A percentile compares a stretch with the other conserved stretches of the same genome.
These are phyloP conservation scores for Solanum appendiculatum DNA, from an alignment of 257 asterid species.

Conservation along the genomic window DNA sequence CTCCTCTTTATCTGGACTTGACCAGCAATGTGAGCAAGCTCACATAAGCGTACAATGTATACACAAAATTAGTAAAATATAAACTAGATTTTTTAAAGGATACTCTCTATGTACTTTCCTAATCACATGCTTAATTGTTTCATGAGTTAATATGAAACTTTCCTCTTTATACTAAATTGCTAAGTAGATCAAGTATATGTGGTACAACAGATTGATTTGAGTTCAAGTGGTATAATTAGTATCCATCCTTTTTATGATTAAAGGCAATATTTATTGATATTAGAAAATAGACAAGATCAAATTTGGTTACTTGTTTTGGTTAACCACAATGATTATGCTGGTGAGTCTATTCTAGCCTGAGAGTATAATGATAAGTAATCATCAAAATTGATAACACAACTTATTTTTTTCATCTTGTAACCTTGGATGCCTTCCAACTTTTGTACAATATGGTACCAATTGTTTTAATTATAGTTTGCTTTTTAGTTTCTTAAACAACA, in stretches of 20 bases:
- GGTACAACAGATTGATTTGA: background rate
- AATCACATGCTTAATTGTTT: background rate
- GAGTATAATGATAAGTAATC: background rate
- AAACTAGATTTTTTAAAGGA: background rate
- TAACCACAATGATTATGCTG: constrained; percentile 2
- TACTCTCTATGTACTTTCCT: background rate
- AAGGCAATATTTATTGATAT: background rate
- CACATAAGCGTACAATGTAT: background rate
- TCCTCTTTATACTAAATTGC: background rate
- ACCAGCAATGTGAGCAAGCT: background rate
- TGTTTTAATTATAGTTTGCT: background rate
- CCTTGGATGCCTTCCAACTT: background rate
- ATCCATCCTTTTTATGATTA: background rate
- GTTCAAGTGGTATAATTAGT: background rate
- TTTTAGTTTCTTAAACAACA: background rate
- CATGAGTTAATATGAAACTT: background rate
- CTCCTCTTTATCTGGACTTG: no score
- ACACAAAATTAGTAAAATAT: background rate
- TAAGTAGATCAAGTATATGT: background rate
- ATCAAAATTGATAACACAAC: background rate
- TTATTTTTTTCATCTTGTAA: background rate
- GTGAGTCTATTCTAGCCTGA: background rate
- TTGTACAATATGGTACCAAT: background rate
- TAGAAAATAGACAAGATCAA: background rate
- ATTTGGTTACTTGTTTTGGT: constrained; percentile 2